Evolutionary conservation across 2,329 filamentous ascomycete species (phyloP).

Genomic region (Proliferodiscus dingleyae): DNA sequence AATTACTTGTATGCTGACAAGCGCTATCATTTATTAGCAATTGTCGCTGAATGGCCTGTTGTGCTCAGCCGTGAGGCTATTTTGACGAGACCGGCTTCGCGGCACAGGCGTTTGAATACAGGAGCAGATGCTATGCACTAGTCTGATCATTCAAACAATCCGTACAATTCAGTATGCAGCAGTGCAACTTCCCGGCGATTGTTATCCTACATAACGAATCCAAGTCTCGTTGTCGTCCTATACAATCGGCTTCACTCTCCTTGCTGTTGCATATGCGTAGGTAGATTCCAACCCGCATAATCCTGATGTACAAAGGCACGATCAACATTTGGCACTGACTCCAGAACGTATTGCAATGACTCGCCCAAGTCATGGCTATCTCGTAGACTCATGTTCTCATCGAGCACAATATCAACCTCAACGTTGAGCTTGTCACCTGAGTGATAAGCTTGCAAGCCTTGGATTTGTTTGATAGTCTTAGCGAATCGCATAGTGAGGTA

Average conservation of each 20-base stretch:
- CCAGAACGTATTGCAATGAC: constrained; percentile 58
- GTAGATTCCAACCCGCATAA: constrained; percentile 33
- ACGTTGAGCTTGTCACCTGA: constrained; percentile 59
- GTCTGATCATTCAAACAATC: too few species aligned
- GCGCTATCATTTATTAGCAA: too few species aligned
- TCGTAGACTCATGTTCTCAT: constrained; percentile 46
- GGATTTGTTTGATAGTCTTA: constrained; percentile 49
- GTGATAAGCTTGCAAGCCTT: constrained; percentile 53
- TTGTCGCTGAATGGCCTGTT: too few species aligned
- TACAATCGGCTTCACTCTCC: background rate
- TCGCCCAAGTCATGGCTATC: constrained; percentile 56
- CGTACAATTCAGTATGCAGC: too few species aligned
- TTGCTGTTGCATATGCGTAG: constrained; percentile 34
- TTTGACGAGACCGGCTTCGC: too few species aligned
- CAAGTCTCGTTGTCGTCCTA: too few species aligned
- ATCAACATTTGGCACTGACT: constrained; percentile 41
- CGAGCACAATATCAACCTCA: constrained; percentile 55
- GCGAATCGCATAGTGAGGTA: constrained; percentile 55
- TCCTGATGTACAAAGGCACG: constrained; percentile 39
- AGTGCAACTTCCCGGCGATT: too few species aligned
- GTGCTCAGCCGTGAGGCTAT: too few species aligned
- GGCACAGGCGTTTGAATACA: too few species aligned
- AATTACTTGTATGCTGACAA: too few species aligned
- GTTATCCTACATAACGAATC: too few species aligned
- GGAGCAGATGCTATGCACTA: too few species aligned